Evolutionary conservation across 2,329 filamentous ascomycete genomes (phyloP), one percentile per base, ranked within the genome.

Genomic region (Colletotrichum limetticola): DNA sequence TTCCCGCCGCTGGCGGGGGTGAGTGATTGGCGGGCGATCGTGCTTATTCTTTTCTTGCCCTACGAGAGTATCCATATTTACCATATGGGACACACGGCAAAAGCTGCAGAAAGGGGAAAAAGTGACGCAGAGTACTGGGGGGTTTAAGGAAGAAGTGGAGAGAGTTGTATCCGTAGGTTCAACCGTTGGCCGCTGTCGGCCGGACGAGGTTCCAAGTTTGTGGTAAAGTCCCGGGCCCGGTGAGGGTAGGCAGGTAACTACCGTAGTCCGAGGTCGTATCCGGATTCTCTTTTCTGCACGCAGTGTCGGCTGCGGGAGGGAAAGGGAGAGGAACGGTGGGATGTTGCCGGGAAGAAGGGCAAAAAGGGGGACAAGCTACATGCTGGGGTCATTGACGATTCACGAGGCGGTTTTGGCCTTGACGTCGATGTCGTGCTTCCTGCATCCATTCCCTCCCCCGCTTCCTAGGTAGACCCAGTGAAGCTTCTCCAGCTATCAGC

Each of bases 31-130:
- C 70, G 42, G 73, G 24, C 42, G 71, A 66, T 70, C 61, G 66
- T 74, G 61, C 58, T 74, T 70, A 72, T 72, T 72, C 32, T 49
- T 49, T 49, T 42, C 16, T 68, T 53, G 69, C 69, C 72, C 61
- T 74, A 60, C 61, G 56, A 60, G 32, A 24, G n/a, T 42, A 66
- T 42, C 37, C 37, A 42, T 42, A 42, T 19, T 42, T 12, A 32
- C 37, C 37, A 19, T 42, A 42, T 42, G 37, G 37, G 32, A 12
- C 32, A 42, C 37, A 42, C 37, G 37, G 37, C 37, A 42, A 42
- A 42, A 42, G 37, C 37, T 42, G 37, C 37, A 42, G 9, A 42
- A 7, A n/a, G 49, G 16, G 26, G 28, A 14, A 28, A 37, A 49
- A 14, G 42, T 63, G 49, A 66, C 49, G 62, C 63, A 59, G 46